Conservation (phyloP, 2,329 filamentous ascomycete genomes). For the Amylocarpus encephaloides region DNA sequence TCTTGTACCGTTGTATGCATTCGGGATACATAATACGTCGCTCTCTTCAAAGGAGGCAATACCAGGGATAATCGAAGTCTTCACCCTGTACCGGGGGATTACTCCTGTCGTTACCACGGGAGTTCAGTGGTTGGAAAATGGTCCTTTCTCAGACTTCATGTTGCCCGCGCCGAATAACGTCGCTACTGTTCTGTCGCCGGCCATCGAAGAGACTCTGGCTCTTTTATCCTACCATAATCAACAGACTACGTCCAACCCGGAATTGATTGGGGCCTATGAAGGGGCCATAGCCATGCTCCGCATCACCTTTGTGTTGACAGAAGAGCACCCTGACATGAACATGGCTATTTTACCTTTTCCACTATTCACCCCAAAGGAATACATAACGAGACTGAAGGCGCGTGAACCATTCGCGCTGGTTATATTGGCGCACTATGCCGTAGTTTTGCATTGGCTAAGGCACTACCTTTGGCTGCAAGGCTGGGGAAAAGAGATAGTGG, state of each 20-base stretch:
- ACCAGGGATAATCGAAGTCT: constrained; percentile 1
- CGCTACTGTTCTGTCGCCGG: not conserved
- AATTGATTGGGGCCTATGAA: not conserved
- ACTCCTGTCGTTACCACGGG: constrained; percentile 3
- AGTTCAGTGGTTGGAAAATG: constrained; percentile 1
- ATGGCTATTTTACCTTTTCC: constrained; percentile 7
- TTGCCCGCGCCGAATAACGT: not conserved
- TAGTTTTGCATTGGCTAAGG: constrained; percentile 10
- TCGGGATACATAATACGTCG: constrained; percentile 2
- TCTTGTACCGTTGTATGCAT: constrained; percentile 8
- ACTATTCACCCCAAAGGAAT: constrained; percentile 3
- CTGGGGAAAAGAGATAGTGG: constrained; percentile 15
- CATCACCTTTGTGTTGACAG: constrained; percentile 2
- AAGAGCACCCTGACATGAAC: constrained; percentile 2
- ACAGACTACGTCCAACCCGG: not conserved
- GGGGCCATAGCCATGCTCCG: constrained; percentile 1
- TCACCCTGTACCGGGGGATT: constrained; percentile 6
- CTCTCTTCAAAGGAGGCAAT: not conserved
- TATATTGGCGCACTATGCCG: constrained; percentile 13
- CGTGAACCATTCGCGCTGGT: constrained; percentile 9
- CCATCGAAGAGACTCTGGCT: not conserved
- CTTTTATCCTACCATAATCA: not conserved
- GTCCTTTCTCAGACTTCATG: not conserved
- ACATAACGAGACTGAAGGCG: constrained; percentile 5
- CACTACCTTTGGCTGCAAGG: constrained; percentile 8